These are phyloP conservation scores for Venturia carpophila DNA, from an alignment of 2,329 filamentous ascomycete species.

Conservation along the genomic window DNA sequence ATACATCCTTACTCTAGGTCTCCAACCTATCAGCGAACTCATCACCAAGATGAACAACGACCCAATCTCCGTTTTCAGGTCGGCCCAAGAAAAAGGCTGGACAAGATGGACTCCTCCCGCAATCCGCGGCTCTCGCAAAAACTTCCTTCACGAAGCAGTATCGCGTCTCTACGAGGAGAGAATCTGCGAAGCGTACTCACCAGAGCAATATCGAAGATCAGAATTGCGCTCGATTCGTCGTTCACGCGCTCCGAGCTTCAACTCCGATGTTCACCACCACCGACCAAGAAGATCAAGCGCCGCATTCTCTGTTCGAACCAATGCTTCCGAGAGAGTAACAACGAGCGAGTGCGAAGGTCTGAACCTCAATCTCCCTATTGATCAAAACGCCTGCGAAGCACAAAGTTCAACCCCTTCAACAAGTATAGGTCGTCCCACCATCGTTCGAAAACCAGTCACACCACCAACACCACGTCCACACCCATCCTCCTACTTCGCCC, in stretches of 20 bases:
- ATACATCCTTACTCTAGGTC: conserved; percentile 52
- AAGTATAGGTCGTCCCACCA: not conserved
- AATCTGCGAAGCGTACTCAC: conserved; percentile 32
- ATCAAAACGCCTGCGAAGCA: not conserved
- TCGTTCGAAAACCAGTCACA: conserved; percentile 3
- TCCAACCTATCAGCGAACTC: conserved; percentile 47
- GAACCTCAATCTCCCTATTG: conserved; percentile 20
- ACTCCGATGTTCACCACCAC: conserved; percentile 35
- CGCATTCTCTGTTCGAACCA: conserved; percentile 27
- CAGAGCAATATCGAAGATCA: conserved; percentile 25
- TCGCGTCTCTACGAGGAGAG: conserved; percentile 52
- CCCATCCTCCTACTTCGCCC: not conserved
- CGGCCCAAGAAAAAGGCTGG: conserved; percentile 48
- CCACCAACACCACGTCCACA: not conserved
- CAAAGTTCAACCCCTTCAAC: not conserved
- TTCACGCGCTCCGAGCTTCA: conserved; percentile 36
- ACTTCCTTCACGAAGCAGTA: conserved; percentile 54
- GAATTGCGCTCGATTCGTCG: conserved; percentile 34
- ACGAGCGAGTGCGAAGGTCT: conserved; percentile 34
- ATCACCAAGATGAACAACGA: conserved; percentile 27
- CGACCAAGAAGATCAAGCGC: conserved; percentile 29
- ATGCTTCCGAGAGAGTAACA: conserved; percentile 31
- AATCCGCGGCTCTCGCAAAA: conserved; percentile 41
- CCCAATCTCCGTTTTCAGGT: conserved; percentile 38
- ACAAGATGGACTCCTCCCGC: conserved; percentile 47